These are phyloP conservation scores for Malassezia psittaci DNA, from an alignment of 1,284 basidiomycete genomes.

Conservation along the genomic window DNA sequence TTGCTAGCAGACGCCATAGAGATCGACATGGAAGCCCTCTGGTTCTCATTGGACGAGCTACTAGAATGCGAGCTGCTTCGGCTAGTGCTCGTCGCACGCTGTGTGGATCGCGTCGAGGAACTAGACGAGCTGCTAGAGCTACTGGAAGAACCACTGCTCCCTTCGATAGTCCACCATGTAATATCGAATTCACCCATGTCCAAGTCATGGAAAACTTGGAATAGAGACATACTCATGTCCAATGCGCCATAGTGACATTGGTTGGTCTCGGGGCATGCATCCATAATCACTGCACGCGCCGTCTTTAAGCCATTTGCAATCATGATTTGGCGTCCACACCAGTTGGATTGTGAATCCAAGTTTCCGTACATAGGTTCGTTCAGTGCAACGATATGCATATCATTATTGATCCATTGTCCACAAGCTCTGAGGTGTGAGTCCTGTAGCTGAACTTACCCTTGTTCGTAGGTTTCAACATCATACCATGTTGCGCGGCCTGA, in stretches of 20 bases:
- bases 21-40: background rate
- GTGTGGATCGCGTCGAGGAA: too few relatives aligned
- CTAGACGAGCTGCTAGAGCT: background rate
- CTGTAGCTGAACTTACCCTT: constrained; percentile 19
- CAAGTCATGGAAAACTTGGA: constrained; percentile 25
- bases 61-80: background rate
- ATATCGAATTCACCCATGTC: constrained; percentile 32
- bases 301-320: constrained; percentile 31
- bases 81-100: background rate
- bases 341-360: constrained; percentile 22
- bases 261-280: constrained; percentile 35
- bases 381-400: constrained; percentile 33
- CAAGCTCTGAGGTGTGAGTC: constrained; percentile 22
- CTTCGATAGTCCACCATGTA: constrained; percentile 28
- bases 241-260: constrained; percentile 34
- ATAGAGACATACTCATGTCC: constrained; percentile 38
- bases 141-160: constrained; percentile 1
- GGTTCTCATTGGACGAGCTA: background rate
- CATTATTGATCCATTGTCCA: constrained; percentile 23
- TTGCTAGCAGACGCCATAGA: background rate
- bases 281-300: constrained; percentile 25
- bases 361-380: constrained; percentile 39
- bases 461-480: constrained; percentile 32
- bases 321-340: constrained; percentile 35
- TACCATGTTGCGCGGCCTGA: constrained; percentile 36